Base-by-base conservation (phyloP, 257 asterid species). In the Capsicum chinense region DNA sequence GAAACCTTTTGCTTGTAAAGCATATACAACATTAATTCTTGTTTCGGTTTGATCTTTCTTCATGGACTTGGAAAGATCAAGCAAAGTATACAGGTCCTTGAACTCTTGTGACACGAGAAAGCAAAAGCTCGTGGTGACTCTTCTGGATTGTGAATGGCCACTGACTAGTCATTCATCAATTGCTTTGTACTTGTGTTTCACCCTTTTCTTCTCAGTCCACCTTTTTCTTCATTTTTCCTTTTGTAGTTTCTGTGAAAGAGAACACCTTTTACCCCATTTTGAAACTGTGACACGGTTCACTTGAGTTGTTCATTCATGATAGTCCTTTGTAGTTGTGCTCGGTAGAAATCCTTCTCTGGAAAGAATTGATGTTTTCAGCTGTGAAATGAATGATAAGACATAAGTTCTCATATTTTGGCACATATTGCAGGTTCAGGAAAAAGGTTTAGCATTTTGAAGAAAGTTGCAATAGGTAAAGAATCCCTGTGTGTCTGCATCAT, bases 221-320 rank as follows among this genome's bases (percentile, higher is more conserved):
- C 11, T 71, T 47, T 48, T 1, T 13, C 79, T 42, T 17, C 57
- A 17, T 71, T 42, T 44, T 71, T n/a, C 37, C 17, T 71, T 71
- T 44, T 44, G 57, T 44, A 6, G 79, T 70, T 26, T 26, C 33
- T 26, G 56, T 42, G 56, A 44, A 44, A n/a, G 57, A n/a, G 16
- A 9, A 33, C 47, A 13, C 50, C 50, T 6, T 67, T 13, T 7
- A 35, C 19, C n/a, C 47, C 59, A 73, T 48, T 73, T 73, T 10
- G 21, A 74, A 74, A 50, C 19, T 13, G 39, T 47, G 81, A 21
- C 62, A 21, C 62, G 62, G 47, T 76, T 52, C 26, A 1, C n/a
- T 52, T 26, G 47, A 26, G 81, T 76, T 50, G 47, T 76, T 76
- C 81, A 76, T 26, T 52, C 81, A 26, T 7, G 81, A 76, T 76